Base-by-base conservation (phyloP, 1,284 basidiomycete genomes). In the Marasmius sp. region DNA sequence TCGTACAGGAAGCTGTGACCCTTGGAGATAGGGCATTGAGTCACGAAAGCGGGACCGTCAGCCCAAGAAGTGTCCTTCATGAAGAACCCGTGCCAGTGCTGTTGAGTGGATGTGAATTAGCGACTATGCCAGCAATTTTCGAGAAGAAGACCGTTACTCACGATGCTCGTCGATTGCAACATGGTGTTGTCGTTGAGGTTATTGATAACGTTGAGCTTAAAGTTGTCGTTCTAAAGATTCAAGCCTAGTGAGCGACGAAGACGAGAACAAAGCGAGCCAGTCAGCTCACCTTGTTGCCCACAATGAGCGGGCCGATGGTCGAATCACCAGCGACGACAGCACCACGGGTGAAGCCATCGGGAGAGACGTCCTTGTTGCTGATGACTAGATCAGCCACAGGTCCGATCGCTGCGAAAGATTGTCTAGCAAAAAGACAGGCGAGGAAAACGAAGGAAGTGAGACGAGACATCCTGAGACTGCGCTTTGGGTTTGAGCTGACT, bases 11-110 rank as follows among this genome's bases (percentile, higher is more conserved):
- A 77, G 7, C 66, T 69, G 58, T 71, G 58, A 7, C 66, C 61
- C 10, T 79, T 68, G 39, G 71, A 67, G 50, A 81, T 79, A 0
- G 82, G 80, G 51, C 79, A 81, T 61, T 81, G 77, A 52, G 65
- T 73, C 2, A 79, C 73, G 20, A 69, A 72, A 0, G 67, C 60
- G 27, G 68, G 64, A 16, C 77, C 78, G 56, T 79, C 78, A 8
- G 70, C 70, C 70, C 71, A 76, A 52, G 69, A 71, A 0, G 76
- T 73, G 3, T 65, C 54, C 6, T 65, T 45, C 59, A 79, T 76
- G 56, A 74, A 72, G 39, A 80, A 65, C 3, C 78, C 78, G 59
- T 80, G 77, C 76, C 77, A 79, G 57, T 77, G 78, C 77, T 76
- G 57, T 20, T 36, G 16, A 38, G 36, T 10, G 10, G n/a, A 39